Evolutionary conservation across 768 basidiomycete genomes (phyloP).

Genomic region (Boletus edulis): DNA sequence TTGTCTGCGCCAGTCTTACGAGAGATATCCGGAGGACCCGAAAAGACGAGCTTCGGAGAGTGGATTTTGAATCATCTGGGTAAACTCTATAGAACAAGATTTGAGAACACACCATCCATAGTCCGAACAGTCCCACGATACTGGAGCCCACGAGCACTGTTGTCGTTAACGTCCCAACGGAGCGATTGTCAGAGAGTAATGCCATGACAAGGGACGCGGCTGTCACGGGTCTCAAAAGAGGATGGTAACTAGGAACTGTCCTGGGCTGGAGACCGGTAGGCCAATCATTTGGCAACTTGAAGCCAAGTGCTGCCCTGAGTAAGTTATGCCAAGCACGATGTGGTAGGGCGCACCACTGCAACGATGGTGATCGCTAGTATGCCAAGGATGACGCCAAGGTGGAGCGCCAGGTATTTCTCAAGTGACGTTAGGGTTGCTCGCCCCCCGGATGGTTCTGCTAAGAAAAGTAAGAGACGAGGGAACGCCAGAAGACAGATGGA

Average conservation of each 20-base stretch:
- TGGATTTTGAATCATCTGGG: constrained; percentile 10
- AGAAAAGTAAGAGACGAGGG: constrained; percentile 67
- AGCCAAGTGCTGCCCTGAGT: background rate
- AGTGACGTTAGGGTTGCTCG: constrained; percentile 55
- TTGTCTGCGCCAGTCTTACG: constrained; percentile 81
- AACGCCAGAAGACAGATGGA: constrained; percentile 45
- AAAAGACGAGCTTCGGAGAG: constrained; percentile 54
- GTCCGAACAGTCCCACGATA: constrained; percentile 60
- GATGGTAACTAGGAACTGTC: constrained; percentile 42
- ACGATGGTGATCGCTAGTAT: constrained; percentile 56
- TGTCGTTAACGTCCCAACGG: constrained; percentile 55
- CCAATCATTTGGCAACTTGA: constrained; percentile 43
- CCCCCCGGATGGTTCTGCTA: constrained; percentile 47
- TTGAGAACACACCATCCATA: constrained; percentile 60
- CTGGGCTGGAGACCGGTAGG: constrained; percentile 32
- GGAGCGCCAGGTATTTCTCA: constrained; percentile 66
- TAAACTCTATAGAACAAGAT: constrained; percentile 13
- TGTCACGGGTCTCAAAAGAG: constrained; percentile 62
- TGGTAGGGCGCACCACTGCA: constrained; percentile 44
- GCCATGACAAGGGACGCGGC: constrained; percentile 52
- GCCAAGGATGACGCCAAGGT: constrained; percentile 60
- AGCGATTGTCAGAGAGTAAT: constrained; percentile 58
- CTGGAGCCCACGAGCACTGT: constrained; percentile 49
- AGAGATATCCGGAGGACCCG: constrained; percentile 52
- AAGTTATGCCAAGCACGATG: background rate